Percentiles rank a stretch among this genome's conserved stretches.
phyloP scores from a whole-genome alignment of 768 basidiomycete genomes.

The Suillus cothurnatus region DNA sequence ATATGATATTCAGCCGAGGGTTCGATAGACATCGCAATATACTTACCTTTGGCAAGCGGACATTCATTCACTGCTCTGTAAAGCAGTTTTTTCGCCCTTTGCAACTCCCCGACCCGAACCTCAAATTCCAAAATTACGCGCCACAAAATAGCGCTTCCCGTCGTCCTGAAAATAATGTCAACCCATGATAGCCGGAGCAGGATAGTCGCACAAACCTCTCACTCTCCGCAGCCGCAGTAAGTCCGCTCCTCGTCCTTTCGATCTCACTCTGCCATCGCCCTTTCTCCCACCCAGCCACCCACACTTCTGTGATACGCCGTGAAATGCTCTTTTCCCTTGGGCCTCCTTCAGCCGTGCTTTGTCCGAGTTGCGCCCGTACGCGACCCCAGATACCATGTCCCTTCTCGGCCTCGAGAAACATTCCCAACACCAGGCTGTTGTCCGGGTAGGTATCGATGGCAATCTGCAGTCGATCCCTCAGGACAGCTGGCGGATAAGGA shows the following conservation, averaged over 20 bases:
- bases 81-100: slow-evolving; percentile 70
- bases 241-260: slow-evolving; percentile 68
- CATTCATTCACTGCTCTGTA: slow-evolving; percentile 76
- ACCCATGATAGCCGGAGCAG: not conserved
- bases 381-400: slow-evolving; percentile 81
- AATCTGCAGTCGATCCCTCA: slow-evolving; percentile 58
- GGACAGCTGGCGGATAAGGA: slow-evolving; percentile 55
- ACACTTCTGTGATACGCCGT: slow-evolving; percentile 67
- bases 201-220: slow-evolving; percentile 54
- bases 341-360: slow-evolving; percentile 35
- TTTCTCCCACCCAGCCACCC: slow-evolving; percentile 80
- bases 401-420: slow-evolving; percentile 77
- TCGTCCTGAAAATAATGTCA: slow-evolving; percentile 50
- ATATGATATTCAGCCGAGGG: slow-evolving; percentile 15
- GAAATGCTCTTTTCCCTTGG: slow-evolving; percentile 55
- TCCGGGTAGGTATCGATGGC: slow-evolving; percentile 61
- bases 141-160: slow-evolving; percentile 69
- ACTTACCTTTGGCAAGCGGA: slow-evolving; percentile 71
- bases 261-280: slow-evolving; percentile 70
- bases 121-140: slow-evolving; percentile 77
- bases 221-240: slow-evolving; percentile 62
- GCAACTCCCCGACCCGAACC: slow-evolving; percentile 58
- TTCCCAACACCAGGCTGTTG: slow-evolving; percentile 71
- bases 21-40: slow-evolving; percentile 11
- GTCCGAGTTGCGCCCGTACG: slow-evolving; percentile 58